Evolutionary conservation across 108 stramenopile genomes (phyloP), one percentile per base, ranked within the genome.

Genomic region (Cyclostephanos invisitatus): DNA sequence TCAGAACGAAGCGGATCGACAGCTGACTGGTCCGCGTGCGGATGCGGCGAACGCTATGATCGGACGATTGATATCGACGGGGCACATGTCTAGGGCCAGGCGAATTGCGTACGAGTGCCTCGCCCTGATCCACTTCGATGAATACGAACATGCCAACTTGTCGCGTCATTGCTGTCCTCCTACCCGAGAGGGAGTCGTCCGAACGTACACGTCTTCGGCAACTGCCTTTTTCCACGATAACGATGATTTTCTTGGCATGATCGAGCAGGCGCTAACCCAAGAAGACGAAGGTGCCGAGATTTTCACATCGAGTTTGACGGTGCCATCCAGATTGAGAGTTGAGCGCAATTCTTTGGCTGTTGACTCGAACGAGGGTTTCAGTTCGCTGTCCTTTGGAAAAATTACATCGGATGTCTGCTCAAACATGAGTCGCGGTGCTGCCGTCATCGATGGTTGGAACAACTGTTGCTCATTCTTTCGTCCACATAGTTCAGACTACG

Each of bases 391-490:
- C 49, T 50, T 50, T 50, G 49, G 49, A 50, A 21, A 50, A 50
- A 8, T 50, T 50, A 8, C 8, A 37, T 37, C 36, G 36, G 36
- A 37, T 6, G 36, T 37, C 49, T 5, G 8, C 49, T 50, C 49
- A 4, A 50, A 20, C 20, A 40, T 59, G 24, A 68, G 18, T 38
- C 73, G 37, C 50, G 73, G 73, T 14, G 58, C 65, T 29, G 40
- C 27, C 8, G 32, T 47, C 36, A 47, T 62, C 18, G 63, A 70
- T 9, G 47, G 44, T 42, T 78, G 77, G 77, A 71, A 70, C 61
- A 55, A 64, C 3, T 78, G 70, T 38, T 78, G 77, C 38, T 78
- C 77, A 6, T 71, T 67, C 42, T 78, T 59, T 46, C 42, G 38
- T 48, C 25, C 22, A 29, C 35, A 9, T 17, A 27, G 22, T 15